Percentiles rank a stretch among this genome's conserved stretches.
Conservation (phyloP, 352 stramenopile genomes). For the Phytophthora tubulina region DNA sequence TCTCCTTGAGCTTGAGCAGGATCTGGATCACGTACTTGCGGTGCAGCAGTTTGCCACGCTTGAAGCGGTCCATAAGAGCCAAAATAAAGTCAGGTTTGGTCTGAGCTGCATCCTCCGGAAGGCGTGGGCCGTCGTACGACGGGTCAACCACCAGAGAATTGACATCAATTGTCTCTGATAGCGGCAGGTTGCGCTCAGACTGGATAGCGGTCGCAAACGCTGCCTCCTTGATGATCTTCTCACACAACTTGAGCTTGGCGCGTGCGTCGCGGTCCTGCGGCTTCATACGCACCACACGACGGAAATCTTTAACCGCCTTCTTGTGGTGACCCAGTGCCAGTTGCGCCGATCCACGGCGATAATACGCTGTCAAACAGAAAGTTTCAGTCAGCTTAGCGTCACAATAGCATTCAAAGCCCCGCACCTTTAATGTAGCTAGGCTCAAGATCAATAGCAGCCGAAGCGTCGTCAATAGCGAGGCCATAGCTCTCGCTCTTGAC, state of each 20-base stretch:
- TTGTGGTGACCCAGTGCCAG: conserved; percentile 98
- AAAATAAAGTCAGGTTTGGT: conserved; percentile 90
- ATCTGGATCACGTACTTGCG: conserved; percentile 98
- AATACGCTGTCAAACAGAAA: conserved; percentile 86
- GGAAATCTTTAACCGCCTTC: conserved; percentile 97
- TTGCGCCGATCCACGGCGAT: conserved; percentile 96
- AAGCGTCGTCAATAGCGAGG: conserved; percentile 97
- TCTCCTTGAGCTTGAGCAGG: conserved; percentile 92
- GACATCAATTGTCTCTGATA: conserved; percentile 95
- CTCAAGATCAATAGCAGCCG: conserved; percentile 95
- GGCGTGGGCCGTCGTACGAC: conserved; percentile 80
- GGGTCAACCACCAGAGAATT: conserved; percentile 84
- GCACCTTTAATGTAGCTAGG: conserved; percentile 96
- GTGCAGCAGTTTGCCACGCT: conserved; percentile 97
- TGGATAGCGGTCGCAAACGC: conserved; percentile 98
- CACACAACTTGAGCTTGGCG: conserved; percentile 95
- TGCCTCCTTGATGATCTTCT: conserved; percentile 97
- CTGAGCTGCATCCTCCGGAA: conserved; percentile 64
- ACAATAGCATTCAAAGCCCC: neutral
- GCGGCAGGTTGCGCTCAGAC: conserved; percentile 92
- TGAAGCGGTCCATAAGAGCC: conserved; percentile 96
- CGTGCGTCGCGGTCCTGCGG: conserved; percentile 95
- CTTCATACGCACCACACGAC: conserved; percentile 95
- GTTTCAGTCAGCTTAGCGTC: neutral
- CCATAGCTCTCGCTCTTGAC: conserved; percentile 99